Base-by-base conservation (phyloP, 129 eudicot species). In the Tagetes patula region DNA sequence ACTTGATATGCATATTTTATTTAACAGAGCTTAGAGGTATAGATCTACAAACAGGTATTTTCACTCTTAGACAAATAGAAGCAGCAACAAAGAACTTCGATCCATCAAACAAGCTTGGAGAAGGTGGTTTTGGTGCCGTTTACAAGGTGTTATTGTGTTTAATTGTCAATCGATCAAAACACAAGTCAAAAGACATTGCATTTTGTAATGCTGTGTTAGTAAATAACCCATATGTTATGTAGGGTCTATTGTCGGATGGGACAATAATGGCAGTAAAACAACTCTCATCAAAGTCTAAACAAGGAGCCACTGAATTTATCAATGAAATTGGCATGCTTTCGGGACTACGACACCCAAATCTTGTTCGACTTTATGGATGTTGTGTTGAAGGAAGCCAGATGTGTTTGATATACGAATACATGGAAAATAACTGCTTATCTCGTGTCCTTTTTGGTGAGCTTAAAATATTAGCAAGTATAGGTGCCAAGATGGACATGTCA, bases 111-210 rank as follows among this genome's bases (percentile, higher is more conserved):
- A 91, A 91, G 82, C 75, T 91, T 54, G 97, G 97, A 55, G 97
- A 87, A 79, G 95, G 97, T 59, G 95, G 97, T 59, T 91, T 91
- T 84, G 97, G 97, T 76, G 76, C 83, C 5, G 97, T 91, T 72
- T 87, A 85, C 82, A 91, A 91, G 97, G 95, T 81, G 8, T 6
- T 31, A 3, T 41, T 79, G 32, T 42, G 67, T 32, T 30, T 33
- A 36, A 11, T 60, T 60, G 41, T 60, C 3, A 31, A 55, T 9
- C 30, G 8, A 20, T 71, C 8, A 13, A 52, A 78, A 27, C 47
- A 38, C 65, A 48, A 48, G 14, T 69, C 33, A 45, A 47, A 59
- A 47, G 61, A 27, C 43, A 30, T 48, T 9, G 2, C 56, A 31
- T n/a, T 13, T 33, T 62, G 12, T 13, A 39, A 30, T 31, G 27